phyloP scores from a whole-genome alignment of 2,329 filamentous ascomycete species.

The Diaporthe amygdali region DNA sequence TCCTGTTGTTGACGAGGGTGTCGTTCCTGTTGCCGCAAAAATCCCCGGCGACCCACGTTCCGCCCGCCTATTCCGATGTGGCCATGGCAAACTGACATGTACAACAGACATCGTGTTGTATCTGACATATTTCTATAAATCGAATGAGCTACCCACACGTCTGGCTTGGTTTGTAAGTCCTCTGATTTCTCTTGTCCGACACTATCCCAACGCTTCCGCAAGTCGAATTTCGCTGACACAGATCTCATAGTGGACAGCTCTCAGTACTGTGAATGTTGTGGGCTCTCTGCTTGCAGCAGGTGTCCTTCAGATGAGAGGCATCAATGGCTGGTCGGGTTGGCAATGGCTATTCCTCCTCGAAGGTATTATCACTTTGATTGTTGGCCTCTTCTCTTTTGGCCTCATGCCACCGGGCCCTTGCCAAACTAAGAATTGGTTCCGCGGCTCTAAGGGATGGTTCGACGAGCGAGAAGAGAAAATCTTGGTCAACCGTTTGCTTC shows the following conservation, averaged over 20 bases:
- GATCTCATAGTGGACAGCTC: slow-evolving; percentile 69
- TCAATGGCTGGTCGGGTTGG: slow-evolving; percentile 52
- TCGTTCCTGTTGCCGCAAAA: no score
- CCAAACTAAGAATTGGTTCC: slow-evolving; percentile 60
- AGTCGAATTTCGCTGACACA: background rate
- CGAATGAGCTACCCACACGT: slow-evolving; percentile 69
- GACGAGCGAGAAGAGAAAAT: slow-evolving; percentile 65
- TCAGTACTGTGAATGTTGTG: slow-evolving; percentile 60
- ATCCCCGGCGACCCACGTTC: no score
- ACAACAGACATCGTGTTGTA: slow-evolving; percentile 64
- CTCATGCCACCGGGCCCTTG: slow-evolving; percentile 52
- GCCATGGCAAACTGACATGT: background rate
- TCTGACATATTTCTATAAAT: slow-evolving; percentile 78
- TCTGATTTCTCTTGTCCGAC: background rate
- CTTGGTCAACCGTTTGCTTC: slow-evolving; percentile 63
- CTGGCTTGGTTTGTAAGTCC: slow-evolving; percentile 43
- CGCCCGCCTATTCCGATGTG: background rate
- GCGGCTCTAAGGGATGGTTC: slow-evolving; percentile 66
- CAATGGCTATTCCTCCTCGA: slow-evolving; percentile 56
- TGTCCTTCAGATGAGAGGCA: slow-evolving; percentile 57
- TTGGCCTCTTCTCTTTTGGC: slow-evolving; percentile 49
- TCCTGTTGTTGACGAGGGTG: background rate
- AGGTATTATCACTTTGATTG: slow-evolving; percentile 44
- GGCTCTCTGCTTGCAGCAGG: slow-evolving; percentile 59
- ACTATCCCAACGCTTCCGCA: slow-evolving; percentile 40